Conservation (phyloP, 140 eudicot genomes). For the Ambrosia hybrid region DNA sequence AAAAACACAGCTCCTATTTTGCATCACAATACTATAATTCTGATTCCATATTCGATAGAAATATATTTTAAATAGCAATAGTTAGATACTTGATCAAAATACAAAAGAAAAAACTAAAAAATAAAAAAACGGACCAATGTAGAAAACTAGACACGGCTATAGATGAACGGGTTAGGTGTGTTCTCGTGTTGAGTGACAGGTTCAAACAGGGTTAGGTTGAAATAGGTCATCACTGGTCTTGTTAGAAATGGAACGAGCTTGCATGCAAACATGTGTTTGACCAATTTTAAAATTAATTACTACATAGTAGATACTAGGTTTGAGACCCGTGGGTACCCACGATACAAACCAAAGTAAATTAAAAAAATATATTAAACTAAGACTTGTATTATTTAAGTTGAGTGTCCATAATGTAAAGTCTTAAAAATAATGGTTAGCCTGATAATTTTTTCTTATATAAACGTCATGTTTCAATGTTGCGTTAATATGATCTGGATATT, state of each 20-base stretch:
- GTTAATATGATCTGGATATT: too few relatives aligned
- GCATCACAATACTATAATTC: slow-evolving; percentile 3
- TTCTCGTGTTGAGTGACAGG: not conserved
- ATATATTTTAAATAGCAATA: not conserved
- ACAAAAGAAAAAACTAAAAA: too few relatives aligned
- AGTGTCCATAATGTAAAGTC: too few relatives aligned
- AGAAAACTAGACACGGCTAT: not conserved
- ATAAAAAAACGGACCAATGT: not conserved
- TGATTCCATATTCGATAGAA: not conserved
- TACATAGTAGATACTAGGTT: too few relatives aligned
- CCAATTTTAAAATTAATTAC: not conserved
- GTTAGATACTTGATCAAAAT: not conserved
- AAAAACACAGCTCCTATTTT: not conserved
- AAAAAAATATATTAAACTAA: too few relatives aligned
- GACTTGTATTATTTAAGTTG: too few relatives aligned
- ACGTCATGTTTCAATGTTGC: too few relatives aligned
- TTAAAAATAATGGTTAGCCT: too few relatives aligned
- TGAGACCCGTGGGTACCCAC: too few relatives aligned
- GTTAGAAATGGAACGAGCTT: not conserved
- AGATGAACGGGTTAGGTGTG: not conserved
- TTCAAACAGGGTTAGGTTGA: not conserved
- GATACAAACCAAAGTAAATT: too few relatives aligned
- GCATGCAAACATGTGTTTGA: not conserved
- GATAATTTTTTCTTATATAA: too few relatives aligned
- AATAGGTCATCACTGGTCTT: not conserved